Base-by-base conservation (phyloP, 805 yeast genomes). In the Lachancea thermotolerans region DNA sequence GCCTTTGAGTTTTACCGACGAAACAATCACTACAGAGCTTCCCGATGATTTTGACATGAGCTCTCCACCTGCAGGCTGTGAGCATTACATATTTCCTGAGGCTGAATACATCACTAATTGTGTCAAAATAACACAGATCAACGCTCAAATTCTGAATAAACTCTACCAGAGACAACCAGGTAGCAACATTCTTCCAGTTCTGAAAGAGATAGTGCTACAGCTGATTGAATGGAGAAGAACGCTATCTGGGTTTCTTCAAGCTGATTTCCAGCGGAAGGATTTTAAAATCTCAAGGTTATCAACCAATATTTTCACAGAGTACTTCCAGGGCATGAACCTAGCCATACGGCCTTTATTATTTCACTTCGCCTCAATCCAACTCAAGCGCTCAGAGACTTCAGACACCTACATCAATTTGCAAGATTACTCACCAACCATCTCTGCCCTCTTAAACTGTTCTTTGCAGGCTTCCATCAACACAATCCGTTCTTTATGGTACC, bases 391-490 rank as follows among this genome's bases (percentile, higher is more conserved):
- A 57, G 52, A 73, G 54, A 58, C 66, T 43, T 59, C 66, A 27
- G 29, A 35, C 10, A 72, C 74, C 48, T 81, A 74, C 53, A 72
- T 85, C 29, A 86, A 84, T 55, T 64, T 85, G 46, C 77, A 84
- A 27, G 71, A 77, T 41, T 84, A 81, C 57, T 83, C 93, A 1
- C 73, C 77, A 40, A 75, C 83, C 12, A 77, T 85, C 12, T 68
- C 83, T n/a, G 77, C 85, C 0, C 67, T 85, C 37, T 65, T 85
- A 50, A 85, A 84, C 60, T 82, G 89, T 2, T 82, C 90, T 0
- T 79, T 85, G 60, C 91, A 84, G 58, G 91, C 89, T 0, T 82
- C 90, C 0, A 82, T 85, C 39, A 83, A 84, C 57, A 80, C 89
- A 0, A 77, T 85, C 34, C 70, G 86, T 50, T 78, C 84, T 0